Base-by-base conservation (phyloP, 768 basidiomycete genomes). In the Mycena belliarum region DNA sequence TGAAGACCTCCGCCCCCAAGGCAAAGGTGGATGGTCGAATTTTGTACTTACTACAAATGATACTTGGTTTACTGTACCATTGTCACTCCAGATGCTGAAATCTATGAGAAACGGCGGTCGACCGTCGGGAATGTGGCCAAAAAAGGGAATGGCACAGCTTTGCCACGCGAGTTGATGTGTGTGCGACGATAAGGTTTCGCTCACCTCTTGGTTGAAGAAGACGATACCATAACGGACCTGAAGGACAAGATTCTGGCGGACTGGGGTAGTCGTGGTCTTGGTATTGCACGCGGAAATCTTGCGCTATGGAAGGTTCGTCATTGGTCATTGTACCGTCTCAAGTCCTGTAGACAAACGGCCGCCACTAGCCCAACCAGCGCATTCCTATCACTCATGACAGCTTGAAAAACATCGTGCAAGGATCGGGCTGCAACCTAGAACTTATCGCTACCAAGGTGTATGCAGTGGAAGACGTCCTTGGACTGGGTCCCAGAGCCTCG, bases 261-360 rank as follows among this genome's bases (percentile, higher is more conserved):
- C n/a, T 40, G 38, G 47, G 47, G 47, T 21, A 48, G 1, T 21
- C 32, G 32, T 20, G 33, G 47, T 33, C 20, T 23, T 0, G 47
- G 33, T 48, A 29, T 48, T 48, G 47, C 33, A 15, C 4, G 29
- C 5, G 21, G 48, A 15, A 23, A 49, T 37, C 10, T 49, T 49
- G 33, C 33, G 38, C 38, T 49, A 38, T 49, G 48, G 48, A 49
- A 37, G 48, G 48, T 38, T 49, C 48, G 48, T 49, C 48, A 49
- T 25, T 38, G 8, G n/a, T n/a, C n/a, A n/a, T n/a, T n/a, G n/a
- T 23, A 25, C 7, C 20, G 11, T 11, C 38, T 40, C n/a, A 7
- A 6, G 38, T 11, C 4, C 38, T 6, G n/a, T 20, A 40, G 38
- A 40, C 38, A 20, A 15, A 40, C 38, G 7, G n/a, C n/a, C n/a